A percentile compares a stretch with the other conserved stretches of the same genome.
phyloP scores from a whole-genome alignment of 1,139 yeast species.

The Magnusiomyces tetraspermus region DNA sequence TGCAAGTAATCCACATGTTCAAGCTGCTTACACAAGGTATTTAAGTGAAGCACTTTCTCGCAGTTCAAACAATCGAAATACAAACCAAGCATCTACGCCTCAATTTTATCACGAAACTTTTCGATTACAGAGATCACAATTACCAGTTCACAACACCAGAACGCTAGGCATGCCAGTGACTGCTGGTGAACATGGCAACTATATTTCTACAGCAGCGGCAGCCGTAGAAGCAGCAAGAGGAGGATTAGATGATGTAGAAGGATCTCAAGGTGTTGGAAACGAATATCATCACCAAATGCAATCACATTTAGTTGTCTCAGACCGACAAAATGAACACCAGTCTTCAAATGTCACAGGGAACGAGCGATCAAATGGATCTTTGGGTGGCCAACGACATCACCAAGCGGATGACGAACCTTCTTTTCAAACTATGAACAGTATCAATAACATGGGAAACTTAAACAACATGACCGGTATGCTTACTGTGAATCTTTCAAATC shows the following conservation, averaged over 20 bases:
- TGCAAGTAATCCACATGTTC: neutral
- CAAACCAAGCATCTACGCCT: neutral
- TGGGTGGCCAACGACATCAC: neutral
- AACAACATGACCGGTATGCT: too few relatives aligned
- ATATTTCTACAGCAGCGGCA: neutral
- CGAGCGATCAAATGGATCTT: neutral
- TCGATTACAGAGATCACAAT: neutral
- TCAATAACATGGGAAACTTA: too few relatives aligned
- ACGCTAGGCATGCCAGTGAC: conserved; percentile 1
- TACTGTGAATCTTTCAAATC: neutral
- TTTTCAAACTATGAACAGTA: neutral
- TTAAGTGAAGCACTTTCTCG: neutral
- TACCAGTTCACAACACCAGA: neutral
- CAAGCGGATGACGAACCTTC: neutral
- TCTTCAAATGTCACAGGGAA: neutral
- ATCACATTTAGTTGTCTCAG: neutral
- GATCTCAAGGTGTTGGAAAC: conserved; percentile 3
- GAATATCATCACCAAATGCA: conserved; percentile 5
- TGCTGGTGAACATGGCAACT: neutral
- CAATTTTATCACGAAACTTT: neutral
- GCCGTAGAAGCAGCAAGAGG: neutral
- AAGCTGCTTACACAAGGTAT: conserved; percentile 1
- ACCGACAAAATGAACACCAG: neutral
- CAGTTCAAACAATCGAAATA: neutral
- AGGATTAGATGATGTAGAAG: neutral